These are phyloP conservation scores for Pleurotus ostreatus DNA, from an alignment of 768 basidiomycete species.

Conservation along the genomic window DNA sequence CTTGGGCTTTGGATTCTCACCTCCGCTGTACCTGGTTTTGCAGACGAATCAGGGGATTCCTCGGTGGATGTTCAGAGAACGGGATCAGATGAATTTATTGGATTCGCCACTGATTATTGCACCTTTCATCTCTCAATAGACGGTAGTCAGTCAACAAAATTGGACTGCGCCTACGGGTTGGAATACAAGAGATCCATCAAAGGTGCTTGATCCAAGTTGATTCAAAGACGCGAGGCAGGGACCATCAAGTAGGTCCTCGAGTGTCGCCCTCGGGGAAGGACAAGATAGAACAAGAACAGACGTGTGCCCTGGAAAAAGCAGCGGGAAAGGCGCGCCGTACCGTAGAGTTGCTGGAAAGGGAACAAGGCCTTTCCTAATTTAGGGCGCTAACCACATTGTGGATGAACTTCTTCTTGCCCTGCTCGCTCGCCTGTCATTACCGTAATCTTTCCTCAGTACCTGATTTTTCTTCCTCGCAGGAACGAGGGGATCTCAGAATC, in stretches of 20 bases:
- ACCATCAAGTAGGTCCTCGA: not conserved
- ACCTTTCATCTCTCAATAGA: too few relatives aligned
- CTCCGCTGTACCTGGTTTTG: too few relatives aligned
- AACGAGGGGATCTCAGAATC: not conserved
- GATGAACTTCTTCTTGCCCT: not conserved
- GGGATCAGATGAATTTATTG: too few relatives aligned
- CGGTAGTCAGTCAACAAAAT: too few relatives aligned
- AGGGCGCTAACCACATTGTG: conserved; percentile 1
- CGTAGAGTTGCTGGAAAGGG: not conserved
- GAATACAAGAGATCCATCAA: too few relatives aligned
- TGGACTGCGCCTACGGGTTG: too few relatives aligned
- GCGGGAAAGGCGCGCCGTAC: not conserved
- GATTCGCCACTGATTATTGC: too few relatives aligned
- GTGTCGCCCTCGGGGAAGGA: not conserved
- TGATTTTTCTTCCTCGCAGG: conserved; percentile 7
- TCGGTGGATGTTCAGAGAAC: too few relatives aligned
- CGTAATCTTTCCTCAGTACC: conserved; percentile 2
- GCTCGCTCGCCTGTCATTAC: not conserved
- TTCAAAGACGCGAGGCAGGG: not conserved
- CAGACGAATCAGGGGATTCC: too few relatives aligned
- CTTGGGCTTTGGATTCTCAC: too few relatives aligned
- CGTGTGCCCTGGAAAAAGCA: not conserved
- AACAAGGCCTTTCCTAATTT: conserved; percentile 7
- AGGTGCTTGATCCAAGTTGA: too few relatives aligned
- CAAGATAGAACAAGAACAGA: not conserved